phyloP scores from a whole-genome alignment of 1,284 basidiomycete species.

The Wallemia ichthyophaga region DNA sequence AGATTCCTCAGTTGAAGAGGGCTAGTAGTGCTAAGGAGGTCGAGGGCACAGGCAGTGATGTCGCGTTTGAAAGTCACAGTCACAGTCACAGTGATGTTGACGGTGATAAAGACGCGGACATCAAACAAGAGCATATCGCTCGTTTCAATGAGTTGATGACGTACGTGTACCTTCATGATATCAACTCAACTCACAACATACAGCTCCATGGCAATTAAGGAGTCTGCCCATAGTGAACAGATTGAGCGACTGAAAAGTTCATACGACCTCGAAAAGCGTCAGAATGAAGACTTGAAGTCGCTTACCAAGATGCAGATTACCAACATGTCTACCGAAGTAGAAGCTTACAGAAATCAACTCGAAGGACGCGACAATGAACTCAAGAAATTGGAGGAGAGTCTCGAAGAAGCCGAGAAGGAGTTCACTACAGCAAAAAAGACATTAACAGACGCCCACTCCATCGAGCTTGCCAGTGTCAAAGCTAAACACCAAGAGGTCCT shows the following conservation, averaged over 20 bases:
- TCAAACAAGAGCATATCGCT: neutral
- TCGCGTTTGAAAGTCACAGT: too few species aligned
- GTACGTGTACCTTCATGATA: neutral
- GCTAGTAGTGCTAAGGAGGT: neutral
- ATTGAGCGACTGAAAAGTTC: neutral
- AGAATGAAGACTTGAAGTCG: constrained; percentile 4
- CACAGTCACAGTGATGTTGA: too few species aligned
- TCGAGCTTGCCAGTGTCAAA: neutral
- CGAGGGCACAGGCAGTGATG: neutral
- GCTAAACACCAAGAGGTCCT: constrained; percentile 2
- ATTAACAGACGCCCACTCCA: neutral
- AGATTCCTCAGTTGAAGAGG: neutral
- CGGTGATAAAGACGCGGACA: neutral
- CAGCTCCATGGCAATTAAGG: neutral
- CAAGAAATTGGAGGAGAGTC: neutral
- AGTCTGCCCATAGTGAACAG: neutral
- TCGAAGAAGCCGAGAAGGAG: neutral
- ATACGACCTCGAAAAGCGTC: neutral
- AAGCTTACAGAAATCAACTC: constrained; percentile 2
- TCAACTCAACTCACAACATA: neutral
- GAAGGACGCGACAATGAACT: neutral
- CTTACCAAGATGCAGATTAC: constrained; percentile 4
- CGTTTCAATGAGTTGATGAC: neutral
- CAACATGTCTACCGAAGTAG: constrained; percentile 5
- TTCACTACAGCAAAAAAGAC: neutral